Base-by-base conservation (phyloP, 208 protist genomes). In the Leishmania tropica region DNA sequence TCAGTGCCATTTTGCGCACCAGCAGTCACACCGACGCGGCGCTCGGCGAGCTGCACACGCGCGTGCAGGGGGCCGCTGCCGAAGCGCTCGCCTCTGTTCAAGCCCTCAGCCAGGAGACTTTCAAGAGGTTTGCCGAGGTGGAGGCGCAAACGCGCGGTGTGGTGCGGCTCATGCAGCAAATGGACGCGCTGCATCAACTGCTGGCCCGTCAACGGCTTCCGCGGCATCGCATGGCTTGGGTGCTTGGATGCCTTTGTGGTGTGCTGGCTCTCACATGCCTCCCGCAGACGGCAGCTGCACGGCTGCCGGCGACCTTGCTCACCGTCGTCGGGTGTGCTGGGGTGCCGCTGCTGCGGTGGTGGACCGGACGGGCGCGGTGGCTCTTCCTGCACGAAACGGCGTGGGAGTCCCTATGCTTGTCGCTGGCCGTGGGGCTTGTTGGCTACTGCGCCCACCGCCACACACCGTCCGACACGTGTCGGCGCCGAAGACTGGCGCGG, bases 101-200 rank as follows among this genome's bases (percentile, higher is more conserved):
- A 21, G 81, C 86, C 62, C 81, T 93, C 48, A 58, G 77, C 19
- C 58, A 72, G 3, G 85, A 89, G 64, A 80, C 90, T 2, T 68
- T 80, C 37, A 80, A 71, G 76, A 89, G 90, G 70, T 90, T 89
- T 73, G 81, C 76, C 10, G 87, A 83, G 11, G 79, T 92, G 48
- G 89, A 94, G 86, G 65, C 74, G 48, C 91, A 93, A 51, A 89
- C 88, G 17, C 67, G 77, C n/a, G 87, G 85, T 4, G 86, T 96
- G 45, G 17, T 90, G 42, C 78, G 81, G 21, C 65, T 90, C 2
- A 74, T 96, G 70, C 83, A 81, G 45, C 87, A 91, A n/a, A 79
- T 96, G 64, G 93, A 94, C 76, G 19, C 48, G 17, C 80, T 91
- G 62, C 89, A 94, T 67, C 84, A 79, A 37, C 17, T 80, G 6